These are phyloP conservation scores for Phytophthora podocarpi DNA, from an alignment of 352 stramenopile genomes.

Conservation along the genomic window DNA sequence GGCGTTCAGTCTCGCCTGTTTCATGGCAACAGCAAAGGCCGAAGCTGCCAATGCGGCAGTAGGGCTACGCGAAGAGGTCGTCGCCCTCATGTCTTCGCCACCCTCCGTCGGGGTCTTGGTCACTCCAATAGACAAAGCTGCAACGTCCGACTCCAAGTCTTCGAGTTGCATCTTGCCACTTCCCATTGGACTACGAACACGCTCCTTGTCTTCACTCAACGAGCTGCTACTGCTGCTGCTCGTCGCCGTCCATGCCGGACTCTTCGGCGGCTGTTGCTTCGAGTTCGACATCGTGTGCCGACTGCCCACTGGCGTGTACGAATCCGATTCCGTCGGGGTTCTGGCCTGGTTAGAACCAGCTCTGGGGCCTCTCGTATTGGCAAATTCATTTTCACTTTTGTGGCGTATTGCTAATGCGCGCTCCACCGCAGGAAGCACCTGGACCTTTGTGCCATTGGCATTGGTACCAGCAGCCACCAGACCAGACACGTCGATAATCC, in stretches of 20 bases:
- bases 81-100: constrained; percentile 29
- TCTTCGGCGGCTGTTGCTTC: constrained; percentile 30
- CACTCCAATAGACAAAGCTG: constrained; percentile 15
- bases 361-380: constrained; percentile 2
- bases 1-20: constrained; percentile 73
- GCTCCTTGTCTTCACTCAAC: constrained; percentile 40
- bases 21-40: constrained; percentile 80
- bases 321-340: constrained; percentile 27
- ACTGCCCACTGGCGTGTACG: constrained; percentile 19
- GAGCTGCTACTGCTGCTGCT: constrained; percentile 45
- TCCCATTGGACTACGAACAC: constrained; percentile 12
- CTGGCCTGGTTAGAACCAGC: constrained; percentile 12
- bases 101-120: constrained; percentile 21
- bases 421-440: constrained; percentile 39
- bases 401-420: constrained; percentile 58
- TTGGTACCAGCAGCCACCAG: constrained; percentile 28
- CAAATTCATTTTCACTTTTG: constrained; percentile 29
- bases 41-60: constrained; percentile 58
- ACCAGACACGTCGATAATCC: constrained; percentile 50
- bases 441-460: constrained; percentile 24
- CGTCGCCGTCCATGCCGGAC: constrained; percentile 35
- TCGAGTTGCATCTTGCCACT: constrained; percentile 38
- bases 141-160: constrained; percentile 38
- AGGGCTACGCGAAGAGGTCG: constrained; percentile 36
- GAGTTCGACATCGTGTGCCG: constrained; percentile 13